Conservation (phyloP, 2,329 filamentous ascomycete genomes). For the Botrytis deweyae region DNA sequence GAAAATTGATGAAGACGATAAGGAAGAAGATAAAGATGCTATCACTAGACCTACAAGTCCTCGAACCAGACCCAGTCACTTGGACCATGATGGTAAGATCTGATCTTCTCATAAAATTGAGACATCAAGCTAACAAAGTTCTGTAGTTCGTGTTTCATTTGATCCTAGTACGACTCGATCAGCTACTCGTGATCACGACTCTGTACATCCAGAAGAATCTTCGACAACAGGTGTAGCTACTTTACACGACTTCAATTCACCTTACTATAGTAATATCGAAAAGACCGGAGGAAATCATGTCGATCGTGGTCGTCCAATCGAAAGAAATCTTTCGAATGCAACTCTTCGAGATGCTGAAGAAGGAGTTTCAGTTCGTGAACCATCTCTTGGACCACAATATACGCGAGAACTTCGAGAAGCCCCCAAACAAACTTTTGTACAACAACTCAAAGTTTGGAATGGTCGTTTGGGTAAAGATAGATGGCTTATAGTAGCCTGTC, state of each 20-base stretch:
- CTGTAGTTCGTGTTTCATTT: slow-evolving; percentile 12
- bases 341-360: neutral
- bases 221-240: slow-evolving; percentile 35
- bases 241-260: slow-evolving; percentile 43
- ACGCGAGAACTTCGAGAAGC: slow-evolving; percentile 67
- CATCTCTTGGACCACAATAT: slow-evolving; percentile 48
- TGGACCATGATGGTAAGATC: neutral
- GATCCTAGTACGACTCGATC: neutral
- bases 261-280: slow-evolving; percentile 38
- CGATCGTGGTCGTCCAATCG: slow-evolving; percentile 6
- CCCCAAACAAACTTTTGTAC: slow-evolving; percentile 67
- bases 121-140: neutral
- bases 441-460: slow-evolving; percentile 74
- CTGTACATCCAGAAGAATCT: neutral
- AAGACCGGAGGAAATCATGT: slow-evolving; percentile 27
- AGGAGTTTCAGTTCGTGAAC: neutral
- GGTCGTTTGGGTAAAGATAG: slow-evolving; percentile 75
- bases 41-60: slow-evolving; percentile 14
- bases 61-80: neutral
- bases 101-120: neutral
- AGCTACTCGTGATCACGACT: slow-evolving; percentile 5
- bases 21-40: neutral
- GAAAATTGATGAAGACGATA: neutral
- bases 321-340: neutral
- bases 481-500: slow-evolving; percentile 74